A percentile compares a stretch with the other conserved stretches of the same genome.
Evolutionary conservation across 495 filamentous ascomycete species (phyloP).

Genomic region (Penicillium mononematosum): DNA sequence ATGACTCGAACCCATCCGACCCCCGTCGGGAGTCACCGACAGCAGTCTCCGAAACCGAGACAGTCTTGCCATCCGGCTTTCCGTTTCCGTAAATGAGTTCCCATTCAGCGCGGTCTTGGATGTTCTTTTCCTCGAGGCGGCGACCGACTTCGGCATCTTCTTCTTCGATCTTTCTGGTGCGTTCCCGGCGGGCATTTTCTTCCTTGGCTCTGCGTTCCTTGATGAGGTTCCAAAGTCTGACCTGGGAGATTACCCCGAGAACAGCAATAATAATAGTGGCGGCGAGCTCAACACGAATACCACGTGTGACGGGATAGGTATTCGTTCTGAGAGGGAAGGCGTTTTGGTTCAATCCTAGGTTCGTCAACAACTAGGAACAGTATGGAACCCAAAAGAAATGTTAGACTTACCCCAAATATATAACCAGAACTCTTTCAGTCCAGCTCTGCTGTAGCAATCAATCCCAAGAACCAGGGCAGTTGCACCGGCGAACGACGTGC

Average conservation of each 20-base stretch:
- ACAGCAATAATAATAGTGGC: constrained; percentile 70
- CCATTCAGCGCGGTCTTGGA: constrained; percentile 71
- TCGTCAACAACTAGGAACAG: constrained; percentile 10
- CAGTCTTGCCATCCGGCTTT: constrained; percentile 18
- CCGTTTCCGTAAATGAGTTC: constrained; percentile 67
- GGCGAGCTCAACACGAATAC: constrained; percentile 83
- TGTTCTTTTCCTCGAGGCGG: constrained; percentile 64
- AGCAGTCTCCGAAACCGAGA: constrained; percentile 31
- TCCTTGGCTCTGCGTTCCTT: constrained; percentile 66
- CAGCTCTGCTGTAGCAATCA: constrained; percentile 86
- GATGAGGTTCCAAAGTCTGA: constrained; percentile 86
- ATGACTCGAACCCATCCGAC: constrained; percentile 23
- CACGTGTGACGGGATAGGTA: constrained; percentile 83
- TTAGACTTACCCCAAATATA: constrained; percentile 76
- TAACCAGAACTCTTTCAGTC: constrained; percentile 93
- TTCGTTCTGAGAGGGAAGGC: constrained; percentile 72
- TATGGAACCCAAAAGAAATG: background rate
- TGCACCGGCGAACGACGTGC: constrained; percentile 77
- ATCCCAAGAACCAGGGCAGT: constrained; percentile 79
- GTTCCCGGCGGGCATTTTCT: constrained; percentile 54
- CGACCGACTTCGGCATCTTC: constrained; percentile 69
- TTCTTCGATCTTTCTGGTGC: constrained; percentile 58
- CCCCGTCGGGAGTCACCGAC: constrained; percentile 31
- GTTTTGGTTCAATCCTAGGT: constrained; percentile 66
- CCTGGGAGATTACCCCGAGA: constrained; percentile 77